A percentile compares a stretch with the other conserved stretches of the same genome.
phyloP scores from a whole-genome alignment of 1,284 basidiomycete genomes.

The Pseudozyma sp. region DNA sequence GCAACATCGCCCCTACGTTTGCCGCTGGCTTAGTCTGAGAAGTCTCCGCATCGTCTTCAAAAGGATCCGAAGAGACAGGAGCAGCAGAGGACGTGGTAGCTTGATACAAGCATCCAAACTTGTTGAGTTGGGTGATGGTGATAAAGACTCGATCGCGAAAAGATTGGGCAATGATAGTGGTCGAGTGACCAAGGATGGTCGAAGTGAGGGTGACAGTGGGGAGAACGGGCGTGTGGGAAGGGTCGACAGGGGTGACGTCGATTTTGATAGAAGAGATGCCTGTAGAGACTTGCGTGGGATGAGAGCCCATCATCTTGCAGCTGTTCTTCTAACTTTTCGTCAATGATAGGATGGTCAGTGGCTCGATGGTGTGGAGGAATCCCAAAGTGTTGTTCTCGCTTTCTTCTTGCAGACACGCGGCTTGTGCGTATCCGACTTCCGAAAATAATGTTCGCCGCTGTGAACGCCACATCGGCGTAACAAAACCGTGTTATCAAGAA shows the following conservation, averaged over 20 bases:
- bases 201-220: conserved; percentile 15
- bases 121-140: conserved; percentile 52
- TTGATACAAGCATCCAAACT: conserved; percentile 52
- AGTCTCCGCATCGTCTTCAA: background rate
- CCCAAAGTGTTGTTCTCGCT: background rate
- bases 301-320: conserved; percentile 5
- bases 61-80: background rate
- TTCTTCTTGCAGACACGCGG: no score
- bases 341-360: background rate
- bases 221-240: conserved; percentile 10
- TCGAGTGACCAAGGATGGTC: conserved; percentile 16
- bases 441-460: no score
- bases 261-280: conserved; percentile 3
- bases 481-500: no score
- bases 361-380: conserved; percentile 7
- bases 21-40: background rate
- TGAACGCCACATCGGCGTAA: no score
- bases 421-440: no score
- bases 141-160: conserved; percentile 55
- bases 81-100: conserved; percentile 17
- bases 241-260: background rate
- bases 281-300: background rate
- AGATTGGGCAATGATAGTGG: conserved; percentile 43
- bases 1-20: conserved; percentile 3
- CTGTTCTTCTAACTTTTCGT: background rate